Base-by-base conservation (phyloP, 768 basidiomycete species). In the Auriscalpium vulgare region DNA sequence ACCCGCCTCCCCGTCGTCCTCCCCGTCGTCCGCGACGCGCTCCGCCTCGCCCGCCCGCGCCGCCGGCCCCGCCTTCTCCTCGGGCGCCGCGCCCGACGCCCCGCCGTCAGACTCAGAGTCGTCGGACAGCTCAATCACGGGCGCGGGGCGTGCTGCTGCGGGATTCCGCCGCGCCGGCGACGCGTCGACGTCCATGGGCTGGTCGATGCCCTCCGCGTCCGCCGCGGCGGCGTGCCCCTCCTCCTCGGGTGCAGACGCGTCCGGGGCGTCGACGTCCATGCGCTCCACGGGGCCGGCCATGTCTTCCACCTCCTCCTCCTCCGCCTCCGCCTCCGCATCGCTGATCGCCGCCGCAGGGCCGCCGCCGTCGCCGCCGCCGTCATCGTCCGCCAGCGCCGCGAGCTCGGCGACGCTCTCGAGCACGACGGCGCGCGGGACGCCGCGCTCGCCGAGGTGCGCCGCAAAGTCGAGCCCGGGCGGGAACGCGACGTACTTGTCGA, bases 401-500 rank as follows among this genome's bases (percentile, higher is more conserved):
- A 55, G 56, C 17, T 57, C 52, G 8, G 51, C 55, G n/a, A 52
- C 57, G 10, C 50, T 51, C 10, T 66, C 61, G 1, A 56, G 49
- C 11, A 59, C 48, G 23, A 59, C 60, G 10, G 59, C 62, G 16
- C 54, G 61, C 49, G 56, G 59, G 13, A 61, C 50, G 23, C 55
- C 58, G 11, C 68, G 66, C 56, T 72, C 66, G 19, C 69, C 71
- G 21, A 81, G 58, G 10, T 76, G 58, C 49, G 65, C 66, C 21
- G 75, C 74, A 65, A 87, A 89, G 65, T 92, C 84, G 45, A 88
- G 68, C 10, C 84, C 84, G 0, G 76, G 74, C 1, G 88, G 84
- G 59, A 87, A 91, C 29, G 75, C 64, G 57, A 84, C 80, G 68
- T 91, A 92, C 55, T 84, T 85, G 50, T 83, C 80, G 16, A 76